Evolutionary conservation across 1,284 basidiomycete species (phyloP).

Genomic region (Moniliella sp.): DNA sequence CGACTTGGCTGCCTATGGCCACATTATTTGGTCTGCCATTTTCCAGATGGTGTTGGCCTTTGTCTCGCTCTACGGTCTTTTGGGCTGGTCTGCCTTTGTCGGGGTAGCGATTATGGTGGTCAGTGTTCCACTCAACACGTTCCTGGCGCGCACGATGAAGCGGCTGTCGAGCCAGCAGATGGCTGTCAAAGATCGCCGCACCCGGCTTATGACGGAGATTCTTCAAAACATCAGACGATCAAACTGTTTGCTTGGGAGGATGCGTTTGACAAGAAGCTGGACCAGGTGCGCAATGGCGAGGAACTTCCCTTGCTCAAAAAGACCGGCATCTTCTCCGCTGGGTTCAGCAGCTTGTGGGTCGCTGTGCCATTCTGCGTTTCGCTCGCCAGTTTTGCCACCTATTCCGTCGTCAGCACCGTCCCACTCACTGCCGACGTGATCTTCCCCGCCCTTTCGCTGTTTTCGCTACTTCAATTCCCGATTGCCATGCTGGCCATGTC

Average conservation of each 20-base stretch:
- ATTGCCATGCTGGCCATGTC: conserved; percentile 49
- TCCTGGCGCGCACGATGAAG: conserved; percentile 42
- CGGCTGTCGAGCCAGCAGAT: conserved; percentile 64
- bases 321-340: conserved; percentile 9
- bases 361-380: conserved; percentile 47
- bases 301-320: conserved; percentile 52
- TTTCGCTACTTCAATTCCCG: conserved; percentile 71
- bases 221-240: conserved; percentile 56
- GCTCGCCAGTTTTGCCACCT: conserved; percentile 51
- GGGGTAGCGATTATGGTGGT: conserved; percentile 65
- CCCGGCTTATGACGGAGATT: conserved; percentile 37
- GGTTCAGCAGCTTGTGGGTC: conserved; percentile 29
- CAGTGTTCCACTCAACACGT: conserved; percentile 10
- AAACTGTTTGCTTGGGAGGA: conserved; percentile 50
- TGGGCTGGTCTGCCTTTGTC: conserved; percentile 77
- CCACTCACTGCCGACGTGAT: conserved; percentile 74
- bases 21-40: conserved; percentile 37
- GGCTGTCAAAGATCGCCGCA: conserved; percentile 52
- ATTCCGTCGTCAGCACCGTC: conserved; percentile 46
- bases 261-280: conserved; percentile 53
- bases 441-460: conserved; percentile 79
- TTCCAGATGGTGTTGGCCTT: conserved; percentile 61
- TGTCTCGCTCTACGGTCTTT: conserved; percentile 60
- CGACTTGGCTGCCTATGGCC: conserved; percentile 46
- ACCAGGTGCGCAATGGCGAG: conserved; percentile 58